Conservation (phyloP, 805 yeast species). For the Teunomyces panamensis region DNA sequence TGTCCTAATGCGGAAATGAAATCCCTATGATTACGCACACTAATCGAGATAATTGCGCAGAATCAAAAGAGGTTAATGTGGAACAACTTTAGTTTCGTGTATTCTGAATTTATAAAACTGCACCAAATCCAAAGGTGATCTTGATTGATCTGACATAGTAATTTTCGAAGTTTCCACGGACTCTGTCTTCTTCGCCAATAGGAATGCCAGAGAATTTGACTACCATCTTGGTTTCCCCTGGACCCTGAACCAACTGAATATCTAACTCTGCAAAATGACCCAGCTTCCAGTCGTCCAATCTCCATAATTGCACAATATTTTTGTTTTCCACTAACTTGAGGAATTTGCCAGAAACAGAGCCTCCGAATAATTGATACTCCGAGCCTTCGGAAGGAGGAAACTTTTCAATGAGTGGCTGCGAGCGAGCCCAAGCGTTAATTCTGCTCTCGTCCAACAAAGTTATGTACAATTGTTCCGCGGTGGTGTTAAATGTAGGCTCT, state of each 20-base stretch:
- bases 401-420: conserved; percentile 55
- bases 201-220: conserved; percentile 88
- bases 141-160: conserved; percentile 88
- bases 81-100: background rate
- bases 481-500: conserved; percentile 78
- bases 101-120: conserved; percentile 55
- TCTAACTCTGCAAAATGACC: conserved; percentile 73
- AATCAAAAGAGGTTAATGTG: background rate
- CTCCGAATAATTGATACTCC: conserved; percentile 75
- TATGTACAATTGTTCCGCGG: conserved; percentile 79
- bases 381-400: conserved; percentile 55
- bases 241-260: conserved; percentile 69
- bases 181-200: conserved; percentile 90
- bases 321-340: conserved; percentile 56
- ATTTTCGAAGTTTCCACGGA: conserved; percentile 78
- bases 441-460: conserved; percentile 76
- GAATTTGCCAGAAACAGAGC: conserved; percentile 75
- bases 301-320: conserved; percentile 74
- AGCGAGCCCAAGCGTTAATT: conserved; percentile 88
- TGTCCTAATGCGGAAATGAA: conserved; percentile 1
- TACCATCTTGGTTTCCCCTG: conserved; percentile 78
- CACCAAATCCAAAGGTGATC: conserved; percentile 91
- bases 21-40: background rate
- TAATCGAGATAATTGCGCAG: background rate
- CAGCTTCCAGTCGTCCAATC: conserved; percentile 83